Evolutionary conservation across 805 yeast genomes (phyloP).

Genomic region (Hyphopichia homilentoma): DNA sequence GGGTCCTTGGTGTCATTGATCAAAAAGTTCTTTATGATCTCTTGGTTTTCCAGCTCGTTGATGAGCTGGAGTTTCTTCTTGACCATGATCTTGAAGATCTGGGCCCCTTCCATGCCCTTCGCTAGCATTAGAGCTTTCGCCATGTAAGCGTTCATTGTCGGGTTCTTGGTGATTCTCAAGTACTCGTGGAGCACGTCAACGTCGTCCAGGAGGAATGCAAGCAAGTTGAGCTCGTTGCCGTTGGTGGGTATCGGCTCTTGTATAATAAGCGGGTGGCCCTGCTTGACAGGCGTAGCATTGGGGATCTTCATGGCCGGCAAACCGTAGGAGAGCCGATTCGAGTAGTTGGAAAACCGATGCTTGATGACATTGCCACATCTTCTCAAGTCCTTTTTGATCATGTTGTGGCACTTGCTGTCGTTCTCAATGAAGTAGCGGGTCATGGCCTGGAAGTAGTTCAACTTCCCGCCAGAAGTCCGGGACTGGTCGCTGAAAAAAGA

Average conservation of each 20-base stretch:
- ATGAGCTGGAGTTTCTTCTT: slow-evolving; percentile 8
- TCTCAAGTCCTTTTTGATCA: slow-evolving; percentile 7
- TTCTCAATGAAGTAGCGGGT: slow-evolving; percentile 6
- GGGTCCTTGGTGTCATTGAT: slow-evolving; percentile 3
- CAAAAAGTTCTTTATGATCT: slow-evolving; percentile 3
- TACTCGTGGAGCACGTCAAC: slow-evolving; percentile 3
- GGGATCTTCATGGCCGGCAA: slow-evolving; percentile 10
- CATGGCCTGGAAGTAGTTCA: slow-evolving; percentile 6
- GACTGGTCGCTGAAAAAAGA: slow-evolving; percentile 1
- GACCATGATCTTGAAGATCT: slow-evolving; percentile 8
- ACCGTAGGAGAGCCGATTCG: slow-evolving; percentile 1
- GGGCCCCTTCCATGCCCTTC: slow-evolving; percentile 11
- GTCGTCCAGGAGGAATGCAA: slow-evolving; percentile 10
- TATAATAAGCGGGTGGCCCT: slow-evolving; percentile 6
- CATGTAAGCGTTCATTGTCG: slow-evolving; percentile 4
- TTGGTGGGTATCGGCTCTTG: slow-evolving; percentile 4
- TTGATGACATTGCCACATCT: slow-evolving; percentile 2
- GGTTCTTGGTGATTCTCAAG: slow-evolving; percentile 3
- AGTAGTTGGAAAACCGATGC: slow-evolving; percentile 3
- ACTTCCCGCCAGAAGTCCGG: slow-evolving; percentile 2
- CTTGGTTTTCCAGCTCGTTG: slow-evolving; percentile 5
- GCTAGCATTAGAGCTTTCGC: slow-evolving; percentile 7
- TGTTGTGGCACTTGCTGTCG: slow-evolving; percentile 7
- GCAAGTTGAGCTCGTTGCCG: slow-evolving; percentile 7
- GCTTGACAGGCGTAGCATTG: slow-evolving; percentile 4